Base-by-base conservation (phyloP, 805 yeast species). In the Yamadazyma nakazawae region DNA sequence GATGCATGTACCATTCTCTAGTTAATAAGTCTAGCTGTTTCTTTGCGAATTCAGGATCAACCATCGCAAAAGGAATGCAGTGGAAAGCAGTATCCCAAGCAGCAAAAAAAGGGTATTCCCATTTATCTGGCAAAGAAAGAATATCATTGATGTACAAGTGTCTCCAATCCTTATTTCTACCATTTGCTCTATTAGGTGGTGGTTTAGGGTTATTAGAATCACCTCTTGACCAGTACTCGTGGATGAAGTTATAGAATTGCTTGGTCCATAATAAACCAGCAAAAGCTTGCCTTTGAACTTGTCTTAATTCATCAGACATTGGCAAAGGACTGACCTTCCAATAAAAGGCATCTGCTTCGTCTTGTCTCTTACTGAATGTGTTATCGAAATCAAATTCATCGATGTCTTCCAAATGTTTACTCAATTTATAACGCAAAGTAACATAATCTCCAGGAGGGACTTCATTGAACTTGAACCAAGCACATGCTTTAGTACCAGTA, bases 31-130 rank as follows among this genome's bases (percentile, higher is more conserved):
- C 96, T 55, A 90, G 76, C 68, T 90, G 97, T 56, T 80, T 84
- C 64, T 90, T 90, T 31, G 97, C 95, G 69, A 88, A 90, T 46
- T 80, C 88, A 1, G 96, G 96, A 64, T 90, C 97, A 59, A 90
- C 81, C 90, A 90, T 87, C 5, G 96, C 92, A 52, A 90, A 69
- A 11, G 97, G 96, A 55, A 90, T 80, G 57, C 96, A 87, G 67
- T 90, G 97, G 81, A 90, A 90, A 0, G 96, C 96, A 4, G 96
- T 84, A 66, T 90, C 97, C 97, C 97, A 90, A 3, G 96, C 92
- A 13, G 97, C 96, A 64, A 90, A 90, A 63, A 90, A 90, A 11
- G 96, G 96, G 65, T 90, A 90, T 66, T 90, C 97, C 88, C 96
- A 90, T 63, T 89, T 91, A 62, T 90, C 97, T 2, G 97, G 97